Base-by-base conservation (phyloP, 78 protist genomes). In the Thecamonas trahens region DNA sequence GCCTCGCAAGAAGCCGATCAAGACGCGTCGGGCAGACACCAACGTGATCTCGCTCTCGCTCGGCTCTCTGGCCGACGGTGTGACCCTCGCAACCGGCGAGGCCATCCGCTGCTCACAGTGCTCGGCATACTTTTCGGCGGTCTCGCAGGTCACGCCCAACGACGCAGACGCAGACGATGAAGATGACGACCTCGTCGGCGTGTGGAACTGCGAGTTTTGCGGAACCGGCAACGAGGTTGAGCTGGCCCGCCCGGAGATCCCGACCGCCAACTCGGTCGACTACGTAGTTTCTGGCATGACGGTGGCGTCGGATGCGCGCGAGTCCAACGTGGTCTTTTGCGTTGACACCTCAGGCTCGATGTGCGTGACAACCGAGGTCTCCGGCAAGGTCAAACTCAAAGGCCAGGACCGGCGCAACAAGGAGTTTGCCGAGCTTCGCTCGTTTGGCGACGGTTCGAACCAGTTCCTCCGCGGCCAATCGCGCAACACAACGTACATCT, bases 151-250 rank as follows among this genome's bases (percentile, higher is more conserved):
- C 47, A 11, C 6, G 47, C 6, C 47, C n/a, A n/a, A n/a, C n/a
- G n/a, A n/a, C n/a, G n/a, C n/a, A n/a, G n/a, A n/a, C n/a, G n/a
- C n/a, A n/a, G n/a, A n/a, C n/a, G n/a, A n/a, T n/a, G n/a, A n/a
- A n/a, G n/a, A n/a, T n/a, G n/a, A n/a, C n/a, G n/a, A n/a, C n/a
- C n/a, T n/a, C n/a, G n/a, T 1, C 29, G 35, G 13, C 29, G 2
- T 11, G 28, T 77, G 89, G 89, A 42, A 15, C 5, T 83, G 89
- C 37, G 82, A 83, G 74, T 77, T 83, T 50, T 83, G 89, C 77
- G 24, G 61, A 14, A 71, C 50, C 28, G 38, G 13, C n/a, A 73
- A 70, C 53, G 52, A 60, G 35, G 20, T 71, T 28, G 24, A 17
- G 1, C 47, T 78, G 64, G 68, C n/a, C 32, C 34, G 28, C 32